phyloP scores from a whole-genome alignment of 352 stramenopile species.

The Phytophthora constricta region DNA sequence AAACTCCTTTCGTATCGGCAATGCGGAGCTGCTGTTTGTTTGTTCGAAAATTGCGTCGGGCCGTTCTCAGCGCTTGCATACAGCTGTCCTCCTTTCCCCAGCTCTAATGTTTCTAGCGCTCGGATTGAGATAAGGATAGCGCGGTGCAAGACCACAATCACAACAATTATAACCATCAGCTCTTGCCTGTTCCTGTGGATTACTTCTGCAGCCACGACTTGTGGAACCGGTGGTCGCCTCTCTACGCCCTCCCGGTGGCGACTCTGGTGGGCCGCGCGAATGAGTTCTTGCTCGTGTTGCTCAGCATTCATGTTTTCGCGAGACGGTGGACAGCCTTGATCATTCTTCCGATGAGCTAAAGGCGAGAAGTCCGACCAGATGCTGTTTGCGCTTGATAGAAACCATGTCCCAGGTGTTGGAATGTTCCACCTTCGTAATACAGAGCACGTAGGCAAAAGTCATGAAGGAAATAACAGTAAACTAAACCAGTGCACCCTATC shows the following conservation, averaged over 20 bases:
- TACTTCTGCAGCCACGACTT: slow-evolving; percentile 11
- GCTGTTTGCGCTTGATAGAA: background rate
- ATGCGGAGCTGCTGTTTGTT: background rate
- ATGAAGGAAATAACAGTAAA: too few relatives aligned
- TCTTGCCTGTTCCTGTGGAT: background rate
- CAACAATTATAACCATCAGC: too few relatives aligned
- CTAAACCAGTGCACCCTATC: too few relatives aligned
- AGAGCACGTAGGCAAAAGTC: slow-evolving; percentile 11
- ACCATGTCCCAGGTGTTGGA: background rate
- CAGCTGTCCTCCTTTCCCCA: background rate
- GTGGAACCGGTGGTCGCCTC: slow-evolving; percentile 5
- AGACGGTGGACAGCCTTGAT: slow-evolving; percentile 5
- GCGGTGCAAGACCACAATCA: background rate
- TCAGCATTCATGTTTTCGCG: too few relatives aligned
- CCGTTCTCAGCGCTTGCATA: background rate
- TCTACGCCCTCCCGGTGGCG: background rate
- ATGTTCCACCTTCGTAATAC: slow-evolving; percentile 9
- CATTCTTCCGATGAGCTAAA: background rate
- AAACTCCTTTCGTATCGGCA: too few relatives aligned
- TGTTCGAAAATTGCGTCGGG: background rate
- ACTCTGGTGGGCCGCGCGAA: background rate
- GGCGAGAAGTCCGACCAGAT: background rate
- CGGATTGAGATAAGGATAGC: too few relatives aligned
- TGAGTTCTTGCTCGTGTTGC: too few relatives aligned
- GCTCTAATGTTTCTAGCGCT: background rate